Conservation (phyloP, 805 yeast genomes). For the Tetrapisispora fleetii region DNA sequence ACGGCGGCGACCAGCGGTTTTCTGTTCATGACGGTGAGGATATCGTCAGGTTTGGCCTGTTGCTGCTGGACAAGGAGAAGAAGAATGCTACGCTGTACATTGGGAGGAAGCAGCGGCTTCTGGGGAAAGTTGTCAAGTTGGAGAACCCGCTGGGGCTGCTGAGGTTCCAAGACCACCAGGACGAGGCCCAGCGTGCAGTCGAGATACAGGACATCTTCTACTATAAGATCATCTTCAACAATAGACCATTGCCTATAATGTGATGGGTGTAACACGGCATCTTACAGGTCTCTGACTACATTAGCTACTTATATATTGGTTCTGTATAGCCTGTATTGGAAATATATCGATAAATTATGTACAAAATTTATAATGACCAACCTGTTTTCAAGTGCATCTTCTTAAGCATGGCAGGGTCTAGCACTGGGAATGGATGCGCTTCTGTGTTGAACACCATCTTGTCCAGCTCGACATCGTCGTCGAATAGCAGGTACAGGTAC, state of each 20-base stretch:
- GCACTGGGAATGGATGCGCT: constrained; percentile 85
- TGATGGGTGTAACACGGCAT: constrained; percentile 12
- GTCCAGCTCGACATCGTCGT: constrained; percentile 58
- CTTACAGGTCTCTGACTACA: too few species aligned
- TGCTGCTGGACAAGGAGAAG: constrained; percentile 13
- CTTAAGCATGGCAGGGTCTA: constrained; percentile 20
- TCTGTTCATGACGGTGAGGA: constrained; percentile 10
- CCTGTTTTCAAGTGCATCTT: constrained; percentile 17
- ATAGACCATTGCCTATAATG: constrained; percentile 74
- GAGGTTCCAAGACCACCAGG: constrained; percentile 28
- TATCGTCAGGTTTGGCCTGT: constrained; percentile 20
- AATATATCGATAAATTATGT: not conserved
- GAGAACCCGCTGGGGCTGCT: constrained; percentile 60
- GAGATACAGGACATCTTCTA: constrained; percentile 50
- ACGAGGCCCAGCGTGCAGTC: constrained; percentile 27
- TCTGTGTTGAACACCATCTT: constrained; percentile 80
- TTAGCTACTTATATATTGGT: not conserved
- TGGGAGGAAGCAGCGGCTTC: constrained; percentile 59
- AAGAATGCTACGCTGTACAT: constrained; percentile 47
- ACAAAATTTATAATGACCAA: constrained; percentile 18
- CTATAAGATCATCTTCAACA: constrained; percentile 50
- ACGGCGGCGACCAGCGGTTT: constrained; percentile 8
- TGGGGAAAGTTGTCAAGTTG: constrained; percentile 50
- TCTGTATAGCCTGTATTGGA: not conserved
- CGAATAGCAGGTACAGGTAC: constrained; percentile 71